Base-by-base conservation (phyloP, 352 stramenopile genomes). In the Lagenidium sp. region DNA sequence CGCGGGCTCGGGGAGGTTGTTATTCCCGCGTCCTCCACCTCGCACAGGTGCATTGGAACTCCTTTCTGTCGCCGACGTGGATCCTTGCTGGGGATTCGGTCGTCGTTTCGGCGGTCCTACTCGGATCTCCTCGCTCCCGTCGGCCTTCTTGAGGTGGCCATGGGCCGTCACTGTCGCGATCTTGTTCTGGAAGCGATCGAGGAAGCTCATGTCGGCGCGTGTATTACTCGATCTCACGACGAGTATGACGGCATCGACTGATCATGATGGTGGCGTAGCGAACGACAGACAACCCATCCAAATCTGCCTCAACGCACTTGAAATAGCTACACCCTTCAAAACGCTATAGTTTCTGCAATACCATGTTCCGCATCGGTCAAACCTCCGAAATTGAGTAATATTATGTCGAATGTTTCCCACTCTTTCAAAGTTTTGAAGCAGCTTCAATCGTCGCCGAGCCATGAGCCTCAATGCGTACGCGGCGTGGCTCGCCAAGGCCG, bases 151-250 rank as follows among this genome's bases (percentile, higher is more conserved):
- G 7, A 89, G 61, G 22, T 86, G 77, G 0, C 77, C 76, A 41
- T 89, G 76, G 3, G 75, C 76, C 3, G 74, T 89, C 50, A 92
- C 79, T 1, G 76, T 89, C 39, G 74, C 68, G 40, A 88, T 87
- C 58, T 92, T 92, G 44, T 74, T 69, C 35, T 87, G 75, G 48
- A 92, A 92, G 37, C 79, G 62, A 44, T 87, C 75, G 25, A 89
- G 54, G 50, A 92, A 92, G 60, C 70, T 91, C 79, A 91, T 88
- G 8, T 2, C 36, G 36, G 16, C n/a, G 6, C 28, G 18, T 25
- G 15, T 23, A 4, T 7, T 16, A n/a, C n/a, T n/a, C n/a, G n/a
- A n/a, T n/a, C n/a, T n/a, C n/a, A n/a, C n/a, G n/a, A n/a, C n/a
- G n/a, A n/a, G n/a, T n/a, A n/a, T n/a, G n/a, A n/a, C n/a, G n/a